A percentile compares a stretch with the other conserved stretches of the same genome.
Conservation (phyloP, 257 asterid genomes). For the Apocynum venetum region DNA sequence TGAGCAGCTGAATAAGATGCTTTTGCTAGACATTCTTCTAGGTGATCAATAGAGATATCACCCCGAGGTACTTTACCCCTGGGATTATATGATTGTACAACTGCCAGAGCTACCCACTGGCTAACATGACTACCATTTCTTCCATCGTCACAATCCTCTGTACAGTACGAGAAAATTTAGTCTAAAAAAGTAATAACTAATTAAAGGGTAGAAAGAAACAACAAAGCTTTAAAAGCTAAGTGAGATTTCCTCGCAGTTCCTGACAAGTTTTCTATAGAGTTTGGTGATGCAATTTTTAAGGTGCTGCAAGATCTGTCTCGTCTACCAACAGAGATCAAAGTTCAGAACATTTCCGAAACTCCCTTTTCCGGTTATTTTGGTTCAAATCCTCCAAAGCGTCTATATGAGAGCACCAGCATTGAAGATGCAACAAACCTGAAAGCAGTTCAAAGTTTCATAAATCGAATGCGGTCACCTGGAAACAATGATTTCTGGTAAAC, state of each 20-base stretch:
- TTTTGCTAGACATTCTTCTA: conserved; percentile 80
- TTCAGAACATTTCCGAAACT: neutral
- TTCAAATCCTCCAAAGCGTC: conserved; percentile 40
- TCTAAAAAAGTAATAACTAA: neutral
- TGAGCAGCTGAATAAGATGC: conserved; percentile 77
- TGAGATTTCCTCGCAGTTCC: conserved; percentile 5
- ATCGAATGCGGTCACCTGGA: conserved; percentile 60
- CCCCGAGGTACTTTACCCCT: conserved; percentile 80
- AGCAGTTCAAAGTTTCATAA: conserved; percentile 33
- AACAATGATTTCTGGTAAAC: conserved; percentile 39
- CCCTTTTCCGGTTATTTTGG: conserved; percentile 32
- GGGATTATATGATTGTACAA: conserved; percentile 81
- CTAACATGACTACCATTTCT: conserved; percentile 31
- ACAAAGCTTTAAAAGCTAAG: conserved; percentile 15
- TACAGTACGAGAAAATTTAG: conserved; percentile 7
- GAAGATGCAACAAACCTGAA: conserved; percentile 35
- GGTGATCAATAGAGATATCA: conserved; percentile 58
- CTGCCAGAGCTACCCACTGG: conserved; percentile 87
- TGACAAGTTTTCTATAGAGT: conserved; percentile 5
- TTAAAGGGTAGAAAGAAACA: conserved; percentile 7
- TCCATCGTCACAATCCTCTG: conserved; percentile 51
- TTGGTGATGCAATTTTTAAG: neutral
- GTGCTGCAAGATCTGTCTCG: conserved; percentile 4
- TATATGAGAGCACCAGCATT: conserved; percentile 58
- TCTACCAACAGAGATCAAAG: conserved; percentile 13